Base-by-base conservation (phyloP, 768 basidiomycete species). In the Boletus pseudo-olivaceus region DNA sequence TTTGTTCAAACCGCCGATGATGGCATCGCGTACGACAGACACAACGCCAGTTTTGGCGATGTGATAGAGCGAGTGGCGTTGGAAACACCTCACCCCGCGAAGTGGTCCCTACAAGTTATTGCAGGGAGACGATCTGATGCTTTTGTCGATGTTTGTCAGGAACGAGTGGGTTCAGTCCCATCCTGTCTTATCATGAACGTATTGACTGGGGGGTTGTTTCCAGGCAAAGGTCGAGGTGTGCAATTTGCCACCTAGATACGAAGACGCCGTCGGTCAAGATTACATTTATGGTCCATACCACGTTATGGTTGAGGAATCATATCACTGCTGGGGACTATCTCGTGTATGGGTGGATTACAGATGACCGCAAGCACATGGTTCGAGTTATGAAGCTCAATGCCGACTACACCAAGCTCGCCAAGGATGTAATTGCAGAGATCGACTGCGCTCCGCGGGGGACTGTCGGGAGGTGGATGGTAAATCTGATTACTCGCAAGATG, bases 71-170 rank as follows among this genome's bases (percentile, higher is more conserved):
- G 67, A 68, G 39, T 54, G 59, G 60, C 70, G 68, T 54, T 68
- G 67, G 68, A 34, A 59, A 26, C 26, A 56, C 29, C 49, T 66
- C 42, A 55, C 54, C 19, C 49, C 48, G 17, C 47, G 58, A 42
- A 64, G 62, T 10, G 62, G 62, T n/a, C 67, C 67, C 2, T 71
- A 71, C 44, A 71, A 65, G 29, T 69, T 69, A 3, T 69, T 69
- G 3, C 67, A 59, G 11, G 67, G 67, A 8, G 69, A 69, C 37
- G 23, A 71, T 41, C 60, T 69, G n/a, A 44, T 69, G 27, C 55
- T 69, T 41, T 38, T 69, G 49, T 62, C 59, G 45, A 69, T 67
- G 8, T 67, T 62, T 29, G 47, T 57, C 35, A 62, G 64, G 51
- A 67, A 61, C 40, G 40, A 61, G 67, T 69, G 23, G 17, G 67